phyloP scores from a whole-genome alignment of 306 rosid genomes.

The Abrus precatorius region DNA sequence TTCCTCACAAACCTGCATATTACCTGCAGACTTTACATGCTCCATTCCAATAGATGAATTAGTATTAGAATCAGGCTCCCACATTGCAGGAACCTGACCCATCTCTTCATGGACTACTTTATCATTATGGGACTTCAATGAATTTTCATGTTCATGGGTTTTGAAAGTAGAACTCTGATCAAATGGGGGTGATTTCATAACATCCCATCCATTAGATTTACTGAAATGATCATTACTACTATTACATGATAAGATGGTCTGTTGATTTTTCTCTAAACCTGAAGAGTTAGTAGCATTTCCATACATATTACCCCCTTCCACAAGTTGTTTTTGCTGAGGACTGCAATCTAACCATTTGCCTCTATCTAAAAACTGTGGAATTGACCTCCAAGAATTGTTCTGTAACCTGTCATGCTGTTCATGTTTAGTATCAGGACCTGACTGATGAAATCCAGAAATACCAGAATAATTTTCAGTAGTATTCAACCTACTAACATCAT shows the following conservation, averaged over 20 bases:
- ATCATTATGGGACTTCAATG: conserved; percentile 55
- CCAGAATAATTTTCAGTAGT: conserved; percentile 55
- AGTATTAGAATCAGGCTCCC: conserved; percentile 62
- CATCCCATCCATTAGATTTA: conserved; percentile 82
- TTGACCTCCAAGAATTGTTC: conserved; percentile 57
- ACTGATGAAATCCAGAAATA: conserved; percentile 68
- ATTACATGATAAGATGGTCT: conserved; percentile 45
- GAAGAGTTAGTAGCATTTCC: conserved; percentile 58
- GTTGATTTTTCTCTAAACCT: conserved; percentile 50
- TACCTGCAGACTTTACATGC: conserved; percentile 62
- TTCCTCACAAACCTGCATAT: conserved; percentile 63
- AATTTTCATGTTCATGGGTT: conserved; percentile 63
- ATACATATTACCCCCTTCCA: conserved; percentile 62
- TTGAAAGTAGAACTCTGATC: conserved; percentile 64
- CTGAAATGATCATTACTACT: conserved; percentile 63
- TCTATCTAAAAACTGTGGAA: conserved; percentile 65
- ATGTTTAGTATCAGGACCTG: conserved; percentile 57
- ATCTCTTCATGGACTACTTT: conserved; percentile 62
- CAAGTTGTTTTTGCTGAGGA: conserved; percentile 64
- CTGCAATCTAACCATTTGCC: conserved; percentile 77
- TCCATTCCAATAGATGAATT: conserved; percentile 64
- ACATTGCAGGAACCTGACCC: conserved; percentile 61
- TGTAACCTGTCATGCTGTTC: conserved; percentile 65
- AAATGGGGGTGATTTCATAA: conserved; percentile 61
- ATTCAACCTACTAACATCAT: conserved; percentile 62